Evolutionary conservation across 1,284 basidiomycete species (phyloP).

Genomic region (Ceratobasidium sp.): DNA sequence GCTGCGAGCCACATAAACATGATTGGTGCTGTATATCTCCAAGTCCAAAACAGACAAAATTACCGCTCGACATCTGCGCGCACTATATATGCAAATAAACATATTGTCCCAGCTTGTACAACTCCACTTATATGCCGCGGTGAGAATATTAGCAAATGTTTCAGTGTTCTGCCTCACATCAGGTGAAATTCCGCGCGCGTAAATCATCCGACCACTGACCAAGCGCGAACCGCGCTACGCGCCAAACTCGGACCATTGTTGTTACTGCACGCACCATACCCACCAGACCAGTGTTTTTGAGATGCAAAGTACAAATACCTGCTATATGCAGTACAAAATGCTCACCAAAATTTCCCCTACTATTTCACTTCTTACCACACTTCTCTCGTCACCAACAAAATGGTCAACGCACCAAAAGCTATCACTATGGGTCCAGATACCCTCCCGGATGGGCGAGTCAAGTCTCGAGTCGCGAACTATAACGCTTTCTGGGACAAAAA

Average conservation of each 20-base stretch:
- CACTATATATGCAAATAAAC: too few relatives aligned
- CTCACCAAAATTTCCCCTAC: neutral
- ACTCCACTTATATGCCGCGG: neutral
- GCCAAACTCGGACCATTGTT: neutral
- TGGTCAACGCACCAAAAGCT: too few relatives aligned
- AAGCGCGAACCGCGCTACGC: slow-evolving; percentile 2
- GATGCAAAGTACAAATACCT: neutral
- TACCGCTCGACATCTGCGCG: too few relatives aligned
- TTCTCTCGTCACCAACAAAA: neutral
- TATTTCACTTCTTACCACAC: neutral
- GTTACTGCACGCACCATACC: neutral
- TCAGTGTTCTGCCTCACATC: too few relatives aligned
- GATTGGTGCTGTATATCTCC: neutral
- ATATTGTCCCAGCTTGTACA: neutral
- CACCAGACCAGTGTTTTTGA: neutral
- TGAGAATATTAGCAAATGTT: too few relatives aligned
- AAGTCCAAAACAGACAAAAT: too few relatives aligned
- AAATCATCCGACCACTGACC: neutral
- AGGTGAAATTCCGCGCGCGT: neutral
- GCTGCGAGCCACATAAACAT: neutral
- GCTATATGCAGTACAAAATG: neutral
- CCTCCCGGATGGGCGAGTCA: slow-evolving; percentile 84
- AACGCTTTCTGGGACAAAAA: slow-evolving; percentile 95
- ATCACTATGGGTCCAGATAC: slow-evolving; percentile 11
- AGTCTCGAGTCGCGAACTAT: slow-evolving; percentile 89